phyloP scores from a whole-genome alignment of 257 asterid genomes.

The Nemophila menziesii region DNA sequence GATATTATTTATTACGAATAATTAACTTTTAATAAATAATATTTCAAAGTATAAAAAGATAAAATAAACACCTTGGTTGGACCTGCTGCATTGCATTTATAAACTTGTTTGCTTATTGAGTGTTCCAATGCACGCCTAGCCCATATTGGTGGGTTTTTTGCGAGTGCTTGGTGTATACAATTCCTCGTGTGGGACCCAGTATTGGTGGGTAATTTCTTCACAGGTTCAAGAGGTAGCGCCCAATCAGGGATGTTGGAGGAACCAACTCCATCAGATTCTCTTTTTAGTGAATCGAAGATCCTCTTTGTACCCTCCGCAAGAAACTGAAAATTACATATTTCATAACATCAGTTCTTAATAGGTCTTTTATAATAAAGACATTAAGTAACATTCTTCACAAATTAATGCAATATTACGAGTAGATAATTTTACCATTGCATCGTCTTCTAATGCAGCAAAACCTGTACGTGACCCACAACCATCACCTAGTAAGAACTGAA shows the following conservation, averaged over 20 bases:
- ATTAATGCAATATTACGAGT: too few relatives aligned
- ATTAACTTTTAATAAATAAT: too few relatives aligned
- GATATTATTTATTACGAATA: too few relatives aligned
- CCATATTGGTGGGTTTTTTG: conserved; percentile 79
- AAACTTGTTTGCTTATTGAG: conserved; percentile 89
- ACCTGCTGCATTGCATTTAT: conserved; percentile 97
- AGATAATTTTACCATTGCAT: conserved; percentile 76
- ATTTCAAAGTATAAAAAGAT: neutral
- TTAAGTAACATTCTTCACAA: too few relatives aligned
- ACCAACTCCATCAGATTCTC: too few relatives aligned
- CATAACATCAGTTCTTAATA: conserved; percentile 3
- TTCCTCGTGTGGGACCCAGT: conserved; percentile 86
- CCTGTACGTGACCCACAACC: conserved; percentile 91
- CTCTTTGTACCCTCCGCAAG: conserved; percentile 74
- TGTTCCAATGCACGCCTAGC: conserved; percentile 64
- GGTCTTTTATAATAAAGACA: neutral
- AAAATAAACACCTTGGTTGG: conserved; percentile 73
- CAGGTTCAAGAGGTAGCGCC: conserved; percentile 90
- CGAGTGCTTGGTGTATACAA: conserved; percentile 75
- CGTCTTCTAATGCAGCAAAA: conserved; percentile 79
- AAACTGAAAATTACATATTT: conserved; percentile 48
- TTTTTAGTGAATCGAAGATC: conserved; percentile 56
- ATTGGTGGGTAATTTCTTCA: conserved; percentile 91
- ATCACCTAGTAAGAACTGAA: conserved; percentile 84
- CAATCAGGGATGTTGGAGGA: conserved; percentile 62